Conservation (phyloP, 1,139 yeast genomes). For the Wickerhamomyces sp. region DNA sequence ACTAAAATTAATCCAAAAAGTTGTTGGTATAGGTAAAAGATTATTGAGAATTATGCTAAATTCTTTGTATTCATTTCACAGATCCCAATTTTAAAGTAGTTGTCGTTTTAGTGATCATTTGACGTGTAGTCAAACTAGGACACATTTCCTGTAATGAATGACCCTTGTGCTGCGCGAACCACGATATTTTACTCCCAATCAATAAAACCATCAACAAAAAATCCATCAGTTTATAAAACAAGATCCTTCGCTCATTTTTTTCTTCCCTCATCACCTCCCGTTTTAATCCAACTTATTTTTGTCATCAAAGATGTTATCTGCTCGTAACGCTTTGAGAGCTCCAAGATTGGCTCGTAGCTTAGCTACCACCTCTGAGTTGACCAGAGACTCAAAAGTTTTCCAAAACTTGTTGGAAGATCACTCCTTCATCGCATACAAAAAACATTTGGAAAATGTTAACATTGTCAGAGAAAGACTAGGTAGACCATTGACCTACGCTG, state of each 20-base stretch:
- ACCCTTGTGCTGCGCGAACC: conserved; percentile 14
- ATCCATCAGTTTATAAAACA: conserved; percentile 18
- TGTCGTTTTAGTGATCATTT: neutral
- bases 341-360: conserved; percentile 48
- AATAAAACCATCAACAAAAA: conserved; percentile 3
- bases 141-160: conserved; percentile 17
- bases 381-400: conserved; percentile 88
- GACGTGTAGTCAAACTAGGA: conserved; percentile 12
- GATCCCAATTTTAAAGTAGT: too few species aligned
- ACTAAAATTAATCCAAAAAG: neutral
- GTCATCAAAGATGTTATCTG: conserved; percentile 30
- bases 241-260: conserved; percentile 25
- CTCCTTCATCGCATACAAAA: conserved; percentile 76
- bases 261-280: conserved; percentile 4
- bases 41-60: too few species aligned
- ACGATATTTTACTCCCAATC: neutral
- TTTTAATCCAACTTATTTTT: neutral
- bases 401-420: conserved; percentile 88
- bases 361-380: conserved; percentile 67
- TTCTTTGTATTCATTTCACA: too few species aligned
- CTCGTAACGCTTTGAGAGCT: conserved; percentile 30
- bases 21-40: too few species aligned
- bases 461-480: conserved; percentile 83
- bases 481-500: conserved; percentile 97
- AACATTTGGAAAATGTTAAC: conserved; percentile 76